Evolutionary conservation across 1,139 yeast species (phyloP).

Genomic region (Geotrichum bryndzae): DNA sequence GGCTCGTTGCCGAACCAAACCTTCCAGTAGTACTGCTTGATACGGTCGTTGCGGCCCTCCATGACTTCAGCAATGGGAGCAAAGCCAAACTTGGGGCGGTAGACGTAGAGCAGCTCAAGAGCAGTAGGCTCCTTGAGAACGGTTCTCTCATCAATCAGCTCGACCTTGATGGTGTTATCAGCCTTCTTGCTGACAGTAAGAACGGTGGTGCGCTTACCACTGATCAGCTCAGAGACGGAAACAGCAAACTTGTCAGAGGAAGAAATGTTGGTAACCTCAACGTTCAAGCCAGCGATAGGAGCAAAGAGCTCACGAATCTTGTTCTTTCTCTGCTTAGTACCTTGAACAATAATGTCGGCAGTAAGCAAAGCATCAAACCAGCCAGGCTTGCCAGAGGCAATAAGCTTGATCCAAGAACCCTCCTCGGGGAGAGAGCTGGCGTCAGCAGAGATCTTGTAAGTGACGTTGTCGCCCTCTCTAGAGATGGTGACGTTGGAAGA

Average conservation of each 20-base stretch:
- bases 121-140: constrained; percentile 68
- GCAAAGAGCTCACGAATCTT: constrained; percentile 74
- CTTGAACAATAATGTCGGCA: constrained; percentile 78
- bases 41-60: constrained; percentile 86
- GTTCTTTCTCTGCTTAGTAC: constrained; percentile 68
- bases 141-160: constrained; percentile 84
- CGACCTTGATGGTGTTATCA: constrained; percentile 52
- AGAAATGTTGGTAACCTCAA: constrained; percentile 52
- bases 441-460: constrained; percentile 44
- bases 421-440: constrained; percentile 33
- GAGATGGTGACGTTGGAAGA: constrained; percentile 35
- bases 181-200: constrained; percentile 51
- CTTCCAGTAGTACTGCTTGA: constrained; percentile 95
- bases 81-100: constrained; percentile 80
- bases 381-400: constrained; percentile 72
- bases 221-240: constrained; percentile 61
- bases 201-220: constrained; percentile 66
- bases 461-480: constrained; percentile 38
- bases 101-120: constrained; percentile 70
- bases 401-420: constrained; percentile 64
- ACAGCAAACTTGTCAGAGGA: constrained; percentile 53
- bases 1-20: constrained; percentile 79
- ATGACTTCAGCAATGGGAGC: constrained; percentile 90
- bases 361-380: constrained; percentile 93
- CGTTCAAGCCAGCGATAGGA: constrained; percentile 61